Evolutionary conservation across 2,329 filamentous ascomycete genomes (phyloP).

Genomic region (Fusarium sambucinum): DNA sequence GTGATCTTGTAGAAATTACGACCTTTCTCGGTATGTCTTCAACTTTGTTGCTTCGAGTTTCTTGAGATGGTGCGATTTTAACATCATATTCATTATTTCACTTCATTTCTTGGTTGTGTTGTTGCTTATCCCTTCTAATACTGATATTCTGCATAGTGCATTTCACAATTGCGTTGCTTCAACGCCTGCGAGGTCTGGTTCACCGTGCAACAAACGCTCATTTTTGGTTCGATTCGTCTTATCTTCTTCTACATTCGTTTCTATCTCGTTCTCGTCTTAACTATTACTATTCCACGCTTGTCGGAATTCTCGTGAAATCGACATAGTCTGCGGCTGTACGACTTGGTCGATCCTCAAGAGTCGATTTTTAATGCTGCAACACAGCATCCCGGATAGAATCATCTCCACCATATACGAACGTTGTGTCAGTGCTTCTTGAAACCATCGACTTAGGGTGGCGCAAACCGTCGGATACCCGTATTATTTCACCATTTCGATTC

Average conservation of each 20-base stretch:
- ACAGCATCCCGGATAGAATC: constrained; percentile 43
- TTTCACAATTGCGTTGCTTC: constrained; percentile 39
- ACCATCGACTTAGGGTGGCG: constrained; percentile 21
- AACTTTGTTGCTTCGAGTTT: constrained; percentile 9
- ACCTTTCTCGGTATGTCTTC: constrained; percentile 29
- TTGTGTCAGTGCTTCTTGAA: constrained; percentile 28
- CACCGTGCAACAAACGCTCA: constrained; percentile 41
- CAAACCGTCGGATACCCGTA: constrained; percentile 36
- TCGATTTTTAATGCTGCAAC: constrained; percentile 44
- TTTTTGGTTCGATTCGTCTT: constrained; percentile 37
- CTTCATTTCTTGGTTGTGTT: constrained; percentile 26
- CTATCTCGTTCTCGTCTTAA: constrained; percentile 20
- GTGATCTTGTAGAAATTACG: constrained; percentile 26
- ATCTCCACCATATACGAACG: constrained; percentile 42
- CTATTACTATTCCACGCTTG: constrained; percentile 13
- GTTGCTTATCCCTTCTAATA: constrained; percentile 26
- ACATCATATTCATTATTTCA: constrained; percentile 33
- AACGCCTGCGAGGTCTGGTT: constrained; percentile 44
- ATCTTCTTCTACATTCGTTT: constrained; percentile 40
- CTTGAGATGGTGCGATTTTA: constrained; percentile 22
- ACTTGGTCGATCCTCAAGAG: constrained; percentile 36
- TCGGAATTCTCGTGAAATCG: constrained; percentile 33
- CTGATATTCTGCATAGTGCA: constrained; percentile 39
- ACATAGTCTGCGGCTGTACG: constrained; percentile 38
- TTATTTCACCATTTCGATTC: constrained; percentile 25